phyloP scores from a whole-genome alignment of 345 rosid species.

The Aegle marmelos region DNA sequence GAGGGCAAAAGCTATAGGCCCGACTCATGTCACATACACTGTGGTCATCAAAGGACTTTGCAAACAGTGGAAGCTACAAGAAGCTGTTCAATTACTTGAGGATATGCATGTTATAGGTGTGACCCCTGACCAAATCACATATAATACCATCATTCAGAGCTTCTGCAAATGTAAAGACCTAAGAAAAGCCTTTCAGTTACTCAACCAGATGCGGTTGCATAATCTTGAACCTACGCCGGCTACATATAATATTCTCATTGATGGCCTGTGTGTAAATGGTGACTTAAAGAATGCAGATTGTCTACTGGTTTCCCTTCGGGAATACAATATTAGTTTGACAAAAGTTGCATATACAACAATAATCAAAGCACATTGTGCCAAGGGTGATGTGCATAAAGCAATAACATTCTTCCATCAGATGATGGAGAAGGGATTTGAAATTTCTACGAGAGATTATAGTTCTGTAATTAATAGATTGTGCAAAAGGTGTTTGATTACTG shows the following conservation, averaged over 20 bases:
- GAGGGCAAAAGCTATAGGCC: slow-evolving; percentile 35
- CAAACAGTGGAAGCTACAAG: slow-evolving; percentile 38
- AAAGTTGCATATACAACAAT: slow-evolving; percentile 62
- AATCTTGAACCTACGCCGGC: slow-evolving; percentile 50
- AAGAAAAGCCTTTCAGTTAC: slow-evolving; percentile 39
- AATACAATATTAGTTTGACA: slow-evolving; percentile 25
- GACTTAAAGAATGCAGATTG: slow-evolving; percentile 45
- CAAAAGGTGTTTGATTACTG: slow-evolving; percentile 36
- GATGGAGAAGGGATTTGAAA: slow-evolving; percentile 54
- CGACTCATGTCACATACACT: slow-evolving; percentile 61
- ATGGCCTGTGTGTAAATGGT: slow-evolving; percentile 52
- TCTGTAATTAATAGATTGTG: slow-evolving; percentile 73
- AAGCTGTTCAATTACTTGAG: slow-evolving; percentile 40
- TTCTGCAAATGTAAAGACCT: slow-evolving; percentile 41
- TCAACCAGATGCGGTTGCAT: slow-evolving; percentile 37
- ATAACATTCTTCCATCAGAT: slow-evolving; percentile 41
- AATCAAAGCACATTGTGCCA: slow-evolving; percentile 73
- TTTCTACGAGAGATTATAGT: slow-evolving; percentile 62
- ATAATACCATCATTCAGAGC: slow-evolving; percentile 53
- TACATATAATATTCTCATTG: slow-evolving; percentile 59
- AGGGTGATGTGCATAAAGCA: slow-evolving; percentile 53
- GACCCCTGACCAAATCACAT: slow-evolving; percentile 59
- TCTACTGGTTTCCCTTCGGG: slow-evolving; percentile 46
- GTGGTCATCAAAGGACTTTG: slow-evolving; percentile 65
- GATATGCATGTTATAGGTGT: slow-evolving; percentile 50